A percentile compares a stretch with the other conserved stretches of the same genome.
Evolutionary conservation across 441 rosid genomes (phyloP).

Genomic region (Populus hybrid): DNA sequence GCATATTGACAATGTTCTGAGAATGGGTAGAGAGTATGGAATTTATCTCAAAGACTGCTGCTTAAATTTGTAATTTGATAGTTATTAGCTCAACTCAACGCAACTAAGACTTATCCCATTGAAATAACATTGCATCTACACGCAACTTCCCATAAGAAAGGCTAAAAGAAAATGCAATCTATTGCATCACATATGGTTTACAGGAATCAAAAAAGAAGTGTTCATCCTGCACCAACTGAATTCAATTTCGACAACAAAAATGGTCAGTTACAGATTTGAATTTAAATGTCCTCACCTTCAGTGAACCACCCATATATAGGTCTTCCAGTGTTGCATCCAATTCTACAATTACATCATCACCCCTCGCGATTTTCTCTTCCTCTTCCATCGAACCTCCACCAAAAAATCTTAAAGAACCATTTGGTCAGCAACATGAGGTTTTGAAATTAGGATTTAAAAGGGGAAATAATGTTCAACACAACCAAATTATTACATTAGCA

Average conservation of each 20-base stretch:
- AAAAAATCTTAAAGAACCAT: conserved; percentile 52
- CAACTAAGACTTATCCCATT: neutral
- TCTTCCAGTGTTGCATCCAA: conserved; percentile 90
- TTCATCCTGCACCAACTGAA: neutral
- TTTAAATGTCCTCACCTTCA: conserved; percentile 56
- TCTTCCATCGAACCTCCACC: conserved; percentile 79
- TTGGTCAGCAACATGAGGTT: neutral
- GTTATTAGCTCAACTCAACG: neutral
- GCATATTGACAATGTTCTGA: neutral
- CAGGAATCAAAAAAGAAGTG: neutral
- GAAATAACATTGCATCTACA: neutral
- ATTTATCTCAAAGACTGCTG: neutral
- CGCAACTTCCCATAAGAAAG: neutral
- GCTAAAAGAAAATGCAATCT: neutral
- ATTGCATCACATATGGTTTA: neutral
- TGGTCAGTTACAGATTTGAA: neutral
- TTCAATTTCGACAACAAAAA: conserved; percentile 2
- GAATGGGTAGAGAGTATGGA: neutral
- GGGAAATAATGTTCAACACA: neutral
- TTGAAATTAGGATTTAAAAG: neutral
- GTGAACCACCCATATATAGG: conserved; percentile 89
- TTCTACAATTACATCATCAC: conserved; percentile 93
- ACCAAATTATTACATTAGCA: neutral
- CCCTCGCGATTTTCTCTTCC: conserved; percentile 83
- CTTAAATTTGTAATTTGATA: neutral